Evolutionary conservation across 305 asterid species (phyloP).

Genomic region (Galium porrigens): DNA sequence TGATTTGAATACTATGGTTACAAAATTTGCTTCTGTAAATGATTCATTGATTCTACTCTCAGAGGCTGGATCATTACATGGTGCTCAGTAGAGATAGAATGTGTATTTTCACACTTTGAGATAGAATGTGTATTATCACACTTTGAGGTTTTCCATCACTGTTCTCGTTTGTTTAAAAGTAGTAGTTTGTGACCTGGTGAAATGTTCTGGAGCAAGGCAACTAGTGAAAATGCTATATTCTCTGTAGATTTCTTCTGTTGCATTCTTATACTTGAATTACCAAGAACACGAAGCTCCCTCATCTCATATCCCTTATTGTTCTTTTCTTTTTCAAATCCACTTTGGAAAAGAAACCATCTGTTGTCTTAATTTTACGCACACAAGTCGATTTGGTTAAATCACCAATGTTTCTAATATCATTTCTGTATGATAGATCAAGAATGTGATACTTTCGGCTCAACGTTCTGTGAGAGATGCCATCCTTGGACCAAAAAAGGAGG

Average conservation of each 20-base stretch:
- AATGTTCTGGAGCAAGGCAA: not conserved
- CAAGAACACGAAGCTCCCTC: not conserved
- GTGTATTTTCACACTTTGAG: not conserved
- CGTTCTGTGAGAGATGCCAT: constrained; percentile 47
- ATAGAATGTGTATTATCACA: not conserved
- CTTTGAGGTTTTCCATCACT: not conserved
- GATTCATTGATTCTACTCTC: not conserved
- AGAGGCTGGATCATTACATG: not conserved
- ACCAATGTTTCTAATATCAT: not conserved
- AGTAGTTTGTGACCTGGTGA: not conserved
- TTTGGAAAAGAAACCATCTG: not conserved
- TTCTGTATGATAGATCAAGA: constrained; percentile 42
- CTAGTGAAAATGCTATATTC: not conserved
- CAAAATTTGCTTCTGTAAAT: not conserved
- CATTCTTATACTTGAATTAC: not conserved
- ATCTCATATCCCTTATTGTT: not conserved
- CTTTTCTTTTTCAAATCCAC: not conserved
- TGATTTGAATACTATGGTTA: not conserved
- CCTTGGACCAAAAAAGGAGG: constrained; percentile 40
- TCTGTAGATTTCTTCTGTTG: not conserved
- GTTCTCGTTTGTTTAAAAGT: not conserved
- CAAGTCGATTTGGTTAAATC: not conserved
- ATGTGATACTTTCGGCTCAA: constrained; percentile 44
- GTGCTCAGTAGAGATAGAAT: not conserved
- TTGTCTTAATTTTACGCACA: not conserved